phyloP scores from a whole-genome alignment of 75 land plant species.

The Pinus albicaulis region DNA sequence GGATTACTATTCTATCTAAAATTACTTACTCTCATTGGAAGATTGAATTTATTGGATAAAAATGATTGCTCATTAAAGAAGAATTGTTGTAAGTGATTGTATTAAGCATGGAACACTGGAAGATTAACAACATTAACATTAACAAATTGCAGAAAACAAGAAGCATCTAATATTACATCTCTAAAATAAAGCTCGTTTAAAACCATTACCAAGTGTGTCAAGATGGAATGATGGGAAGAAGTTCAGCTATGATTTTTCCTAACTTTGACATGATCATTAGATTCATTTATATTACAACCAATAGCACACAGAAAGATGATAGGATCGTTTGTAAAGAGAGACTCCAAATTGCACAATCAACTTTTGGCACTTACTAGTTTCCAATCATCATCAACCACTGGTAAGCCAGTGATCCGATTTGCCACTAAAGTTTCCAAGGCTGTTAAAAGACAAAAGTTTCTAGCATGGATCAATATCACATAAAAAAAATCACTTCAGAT shows the following conservation, averaged over 20 bases:
- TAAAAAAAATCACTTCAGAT: background rate
- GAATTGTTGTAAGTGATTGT: no score
- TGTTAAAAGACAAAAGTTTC: conserved; percentile 22
- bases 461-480: background rate
- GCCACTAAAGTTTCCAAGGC: conserved; percentile 83
- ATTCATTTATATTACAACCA: background rate
- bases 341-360: background rate
- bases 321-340: background rate
- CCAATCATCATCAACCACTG: conserved; percentile 87
- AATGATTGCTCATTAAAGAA: no score
- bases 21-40: no score
- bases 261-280: background rate
- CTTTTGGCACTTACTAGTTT: conserved; percentile 52
- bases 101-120: no score
- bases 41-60: no score
- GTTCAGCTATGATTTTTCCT: background rate
- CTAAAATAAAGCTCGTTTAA: no score
- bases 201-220: background rate
- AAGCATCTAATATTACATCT: no score
- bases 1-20: no score
- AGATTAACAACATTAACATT: background rate
- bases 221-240: background rate
- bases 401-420: conserved; percentile 86
- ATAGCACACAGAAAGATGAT: background rate
- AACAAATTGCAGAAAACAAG: no score